Percentiles rank a stretch among this genome's conserved stretches.
phyloP scores from a whole-genome alignment of 148 eudicot genomes.

The Fagopyrum homotropicum region DNA sequence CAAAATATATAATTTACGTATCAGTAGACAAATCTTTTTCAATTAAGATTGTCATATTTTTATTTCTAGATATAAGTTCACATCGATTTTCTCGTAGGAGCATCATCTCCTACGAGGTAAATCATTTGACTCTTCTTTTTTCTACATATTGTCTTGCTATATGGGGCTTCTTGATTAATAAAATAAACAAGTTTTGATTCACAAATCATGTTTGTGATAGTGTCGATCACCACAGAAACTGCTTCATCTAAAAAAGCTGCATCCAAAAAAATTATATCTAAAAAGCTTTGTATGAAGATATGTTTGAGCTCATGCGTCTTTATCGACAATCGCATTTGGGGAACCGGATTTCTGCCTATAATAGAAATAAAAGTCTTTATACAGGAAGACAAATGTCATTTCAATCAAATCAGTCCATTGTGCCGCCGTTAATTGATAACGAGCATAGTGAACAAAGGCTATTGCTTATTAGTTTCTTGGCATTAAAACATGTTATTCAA shows the following conservation, averaged over 20 bases:
- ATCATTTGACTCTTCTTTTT: too few species aligned
- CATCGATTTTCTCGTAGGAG: too few species aligned
- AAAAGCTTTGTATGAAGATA: conserved; percentile 29
- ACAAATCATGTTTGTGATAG: too few species aligned
- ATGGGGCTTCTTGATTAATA: too few species aligned
- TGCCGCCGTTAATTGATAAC: conserved; percentile 27
- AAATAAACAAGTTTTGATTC: too few species aligned
- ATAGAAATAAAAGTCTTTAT: conserved; percentile 44
- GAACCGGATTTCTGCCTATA: conserved; percentile 35
- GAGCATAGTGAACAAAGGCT: conserved; percentile 19
- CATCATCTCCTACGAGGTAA: too few species aligned
- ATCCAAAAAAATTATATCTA: conserved; percentile 24
- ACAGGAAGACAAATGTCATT: conserved; percentile 44
- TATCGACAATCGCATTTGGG: conserved; percentile 38
- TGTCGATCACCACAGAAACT: conserved; percentile 16
- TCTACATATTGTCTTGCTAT: too few species aligned
- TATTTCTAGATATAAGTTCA: too few species aligned
- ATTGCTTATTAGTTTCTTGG: background rate
- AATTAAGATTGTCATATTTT: too few species aligned
- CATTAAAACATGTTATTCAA: background rate
- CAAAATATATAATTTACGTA: too few species aligned
- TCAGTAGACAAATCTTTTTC: too few species aligned
- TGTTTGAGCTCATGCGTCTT: conserved; percentile 25
- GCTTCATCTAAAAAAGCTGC: background rate
- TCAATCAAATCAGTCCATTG: conserved; percentile 26